A percentile compares a stretch with the other conserved stretches of the same genome.
These are phyloP conservation scores for Hsuehochloa calcarea DNA, from an alignment of 176 grass and related monocot genomes.

Conservation along the genomic window DNA sequence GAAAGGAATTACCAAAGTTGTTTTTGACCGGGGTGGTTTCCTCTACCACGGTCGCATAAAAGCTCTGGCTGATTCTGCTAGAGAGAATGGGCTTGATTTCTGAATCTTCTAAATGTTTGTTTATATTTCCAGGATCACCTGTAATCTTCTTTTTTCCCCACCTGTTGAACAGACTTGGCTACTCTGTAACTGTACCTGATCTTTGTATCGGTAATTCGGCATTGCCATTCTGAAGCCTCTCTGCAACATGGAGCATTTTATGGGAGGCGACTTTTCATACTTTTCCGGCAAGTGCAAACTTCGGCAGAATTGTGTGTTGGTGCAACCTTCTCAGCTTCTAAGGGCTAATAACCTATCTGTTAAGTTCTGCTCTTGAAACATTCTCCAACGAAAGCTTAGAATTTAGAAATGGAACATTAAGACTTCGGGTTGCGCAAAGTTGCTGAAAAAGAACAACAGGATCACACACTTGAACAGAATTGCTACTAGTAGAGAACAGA, in stretches of 20 bases:
- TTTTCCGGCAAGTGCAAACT: not conserved
- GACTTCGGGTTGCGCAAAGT: not conserved
- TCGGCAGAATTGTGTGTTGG: not conserved
- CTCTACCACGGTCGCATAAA: conserved; percentile 80
- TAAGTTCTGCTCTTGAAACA: not conserved
- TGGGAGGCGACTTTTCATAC: not conserved
- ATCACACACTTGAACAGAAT: too few species aligned
- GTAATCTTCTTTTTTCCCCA: conserved; percentile 18
- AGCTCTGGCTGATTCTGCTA: conserved; percentile 83
- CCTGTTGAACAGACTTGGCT: conserved; percentile 22
- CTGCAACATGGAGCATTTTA: not conserved
- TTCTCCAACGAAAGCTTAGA: not conserved
- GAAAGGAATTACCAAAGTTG: conserved; percentile 89
- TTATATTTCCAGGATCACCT: conserved; percentile 17
- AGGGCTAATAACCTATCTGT: not conserved
- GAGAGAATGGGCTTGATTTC: conserved; percentile 82
- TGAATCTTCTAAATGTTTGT: conserved; percentile 40
- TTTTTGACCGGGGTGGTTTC: conserved; percentile 92
- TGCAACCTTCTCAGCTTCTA: not conserved
- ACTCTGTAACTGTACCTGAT: not conserved
- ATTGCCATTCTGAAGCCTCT: not conserved
- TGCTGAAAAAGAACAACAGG: not conserved
- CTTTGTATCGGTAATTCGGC: not conserved
- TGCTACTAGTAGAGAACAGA: not conserved
- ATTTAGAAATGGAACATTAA: not conserved